Percentiles rank a stretch among this genome's conserved stretches.
These are phyloP conservation scores for Rhodotorula mucilaginosa DNA, from an alignment of 1,284 basidiomycete genomes.

Conservation along the genomic window DNA sequence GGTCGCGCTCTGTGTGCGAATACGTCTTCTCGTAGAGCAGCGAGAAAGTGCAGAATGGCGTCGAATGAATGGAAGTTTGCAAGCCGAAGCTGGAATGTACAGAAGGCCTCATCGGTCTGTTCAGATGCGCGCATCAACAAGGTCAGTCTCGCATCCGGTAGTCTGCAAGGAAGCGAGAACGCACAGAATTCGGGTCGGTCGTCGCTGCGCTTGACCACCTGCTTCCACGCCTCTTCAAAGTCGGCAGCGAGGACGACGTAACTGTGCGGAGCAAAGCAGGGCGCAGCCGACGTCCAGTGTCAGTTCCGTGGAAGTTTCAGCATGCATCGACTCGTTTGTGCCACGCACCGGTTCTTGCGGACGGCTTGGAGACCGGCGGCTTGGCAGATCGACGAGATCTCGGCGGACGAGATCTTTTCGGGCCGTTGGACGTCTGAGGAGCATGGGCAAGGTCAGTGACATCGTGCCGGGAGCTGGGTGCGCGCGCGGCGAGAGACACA, in stretches of 20 bases:
- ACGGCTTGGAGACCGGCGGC: slow-evolving; percentile 93
- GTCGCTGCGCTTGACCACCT: slow-evolving; percentile 81
- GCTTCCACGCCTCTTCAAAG: slow-evolving; percentile 99
- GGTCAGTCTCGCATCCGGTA: neutral
- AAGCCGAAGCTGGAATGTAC: too few relatives aligned
- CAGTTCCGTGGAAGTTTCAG: neutral
- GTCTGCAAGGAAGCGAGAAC: slow-evolving; percentile 46
- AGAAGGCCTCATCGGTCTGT: too few relatives aligned
- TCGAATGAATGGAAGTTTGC: too few relatives aligned
- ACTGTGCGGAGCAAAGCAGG: slow-evolving; percentile 47
- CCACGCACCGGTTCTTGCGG: slow-evolving; percentile 40
- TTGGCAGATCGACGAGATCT: slow-evolving; percentile 94
- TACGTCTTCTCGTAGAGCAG: too few relatives aligned
- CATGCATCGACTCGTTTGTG: neutral
- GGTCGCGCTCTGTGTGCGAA: too few relatives aligned
- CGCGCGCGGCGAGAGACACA: neutral
- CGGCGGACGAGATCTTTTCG: slow-evolving; percentile 90
- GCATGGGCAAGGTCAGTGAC: neutral
- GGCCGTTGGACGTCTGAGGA: slow-evolving; percentile 86
- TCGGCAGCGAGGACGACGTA: slow-evolving; percentile 96
- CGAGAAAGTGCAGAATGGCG: too few relatives aligned
- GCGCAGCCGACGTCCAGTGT: neutral
- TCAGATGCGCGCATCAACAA: too few relatives aligned
- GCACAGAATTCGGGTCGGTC: slow-evolving; percentile 94
- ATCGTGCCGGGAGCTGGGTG: neutral